Evolutionary conservation across 2,329 filamentous ascomycete species (phyloP), one percentile per base, ranked within the genome.

Genomic region (Botrytis tulipae): DNA sequence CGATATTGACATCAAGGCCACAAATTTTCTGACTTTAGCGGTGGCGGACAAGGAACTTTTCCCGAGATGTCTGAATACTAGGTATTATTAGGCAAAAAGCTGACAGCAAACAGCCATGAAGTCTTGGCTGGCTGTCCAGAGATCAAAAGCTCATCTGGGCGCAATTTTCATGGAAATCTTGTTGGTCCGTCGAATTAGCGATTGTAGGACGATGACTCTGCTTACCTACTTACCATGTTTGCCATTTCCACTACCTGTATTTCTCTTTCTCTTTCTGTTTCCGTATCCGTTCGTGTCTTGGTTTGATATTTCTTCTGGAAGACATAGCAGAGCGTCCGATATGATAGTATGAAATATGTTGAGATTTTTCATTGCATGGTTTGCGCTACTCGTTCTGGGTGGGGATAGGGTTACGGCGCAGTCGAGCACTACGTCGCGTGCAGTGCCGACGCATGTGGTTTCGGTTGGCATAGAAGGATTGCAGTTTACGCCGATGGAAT

Each of bases 401-500:
- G 18, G 14, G 46, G 40, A 42, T 44, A 72, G 12, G 37, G 66
- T 57, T 61, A 61, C 35, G 62, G 75, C 29, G 61, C 70, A 51
- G 62, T 75, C 70, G 9, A 73, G 62, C 37, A 37, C 46, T 16
- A 44, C 48, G 10, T 73, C 35, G 9, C 59, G 65, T 61, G 29
- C 70, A 7, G 59, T 66, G 44, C 48, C 63, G 35, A 60, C 65
- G 44, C 67, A 73, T 57, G 72, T 61, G 40, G 42, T 61, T 66
- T 63, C 54, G n/a, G 72, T 70, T 72, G 75, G 71, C 73, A 76
- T 16, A 65, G 74, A 74, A 35, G 60, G 70, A 16, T 72, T 72
- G 44, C 37, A 68, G 5, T 79, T 78, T 54, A 75, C 75, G 18
- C 78, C 78, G 2, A 66, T 74, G 59, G 67, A 72, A 32, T 51